Percentiles rank a stretch among this genome's conserved stretches.
Evolutionary conservation across 2,329 filamentous ascomycete species (phyloP).

Genomic region (Drechslerella stenobrocha): DNA sequence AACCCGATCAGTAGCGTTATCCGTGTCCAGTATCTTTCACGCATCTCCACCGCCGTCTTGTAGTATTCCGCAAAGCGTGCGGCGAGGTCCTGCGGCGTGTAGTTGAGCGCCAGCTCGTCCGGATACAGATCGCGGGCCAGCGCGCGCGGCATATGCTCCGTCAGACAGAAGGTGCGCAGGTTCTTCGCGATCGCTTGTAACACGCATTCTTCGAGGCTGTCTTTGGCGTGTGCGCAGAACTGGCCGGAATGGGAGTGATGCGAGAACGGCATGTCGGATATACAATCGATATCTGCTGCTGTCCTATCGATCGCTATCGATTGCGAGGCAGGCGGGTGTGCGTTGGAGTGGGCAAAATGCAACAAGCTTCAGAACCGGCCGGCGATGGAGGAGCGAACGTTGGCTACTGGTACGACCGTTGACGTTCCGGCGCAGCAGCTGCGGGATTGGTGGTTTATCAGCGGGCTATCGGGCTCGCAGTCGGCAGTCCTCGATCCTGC

Average conservation of each 20-base stretch:
- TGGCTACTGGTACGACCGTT: too few relatives aligned
- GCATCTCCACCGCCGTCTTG: constrained; percentile 72
- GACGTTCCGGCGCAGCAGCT: too few relatives aligned
- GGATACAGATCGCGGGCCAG: constrained; percentile 79
- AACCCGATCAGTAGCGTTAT: constrained; percentile 87
- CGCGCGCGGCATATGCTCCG: constrained; percentile 91
- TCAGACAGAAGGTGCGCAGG: constrained; percentile 82
- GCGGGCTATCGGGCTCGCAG: too few relatives aligned
- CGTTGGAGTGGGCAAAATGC: background rate
- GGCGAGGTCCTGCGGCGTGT: constrained; percentile 57
- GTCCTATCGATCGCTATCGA: too few relatives aligned
- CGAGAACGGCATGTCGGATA: constrained; percentile 78
- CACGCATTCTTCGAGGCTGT: constrained; percentile 81
- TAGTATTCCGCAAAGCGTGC: constrained; percentile 72
- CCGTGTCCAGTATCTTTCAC: constrained; percentile 67
- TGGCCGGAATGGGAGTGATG: constrained; percentile 98
- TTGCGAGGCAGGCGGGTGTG: background rate
- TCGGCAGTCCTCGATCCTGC: too few relatives aligned
- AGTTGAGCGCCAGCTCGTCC: constrained; percentile 68
- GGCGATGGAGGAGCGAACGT: too few relatives aligned
- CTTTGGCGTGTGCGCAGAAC: constrained; percentile 90
- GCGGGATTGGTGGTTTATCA: too few relatives aligned
- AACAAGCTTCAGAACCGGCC: background rate
- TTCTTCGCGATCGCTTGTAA: constrained; percentile 74
- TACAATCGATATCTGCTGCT: too few relatives aligned